A percentile compares a stretch with the other conserved stretches of the same genome.
phyloP scores from a whole-genome alignment of 768 basidiomycete species.

The Russula brevipes region DNA sequence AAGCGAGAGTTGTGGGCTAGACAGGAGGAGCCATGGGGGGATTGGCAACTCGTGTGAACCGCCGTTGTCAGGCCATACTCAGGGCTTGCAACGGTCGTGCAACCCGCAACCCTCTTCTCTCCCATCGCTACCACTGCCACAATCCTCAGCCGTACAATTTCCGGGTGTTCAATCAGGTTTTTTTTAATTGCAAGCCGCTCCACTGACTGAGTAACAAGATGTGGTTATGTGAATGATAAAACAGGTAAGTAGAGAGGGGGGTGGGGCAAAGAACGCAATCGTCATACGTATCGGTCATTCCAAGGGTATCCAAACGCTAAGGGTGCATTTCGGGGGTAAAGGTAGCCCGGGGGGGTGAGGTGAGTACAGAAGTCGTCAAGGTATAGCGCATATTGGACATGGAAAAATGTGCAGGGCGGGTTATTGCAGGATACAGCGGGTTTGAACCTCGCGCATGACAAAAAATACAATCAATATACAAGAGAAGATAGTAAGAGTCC shows the following conservation, averaged over 20 bases:
- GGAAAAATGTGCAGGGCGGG: slow-evolving; percentile 8
- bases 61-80: neutral
- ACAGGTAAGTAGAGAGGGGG: slow-evolving; percentile 16
- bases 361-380: slow-evolving; percentile 21
- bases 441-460: slow-evolving; percentile 22
- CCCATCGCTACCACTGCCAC: neutral
- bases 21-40: neutral
- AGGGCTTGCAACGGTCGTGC: neutral
- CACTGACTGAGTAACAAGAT: slow-evolving; percentile 8
- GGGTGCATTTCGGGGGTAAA: slow-evolving; percentile 2
- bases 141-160: neutral
- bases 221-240: slow-evolving; percentile 21
- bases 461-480: slow-evolving; percentile 24
- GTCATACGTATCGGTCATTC: slow-evolving; percentile 25
- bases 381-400: slow-evolving; percentile 19
- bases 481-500: slow-evolving; percentile 18
- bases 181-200: slow-evolving; percentile 17
- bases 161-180: slow-evolving; percentile 17
- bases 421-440: slow-evolving; percentile 23
- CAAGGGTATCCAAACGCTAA: slow-evolving; percentile 22
- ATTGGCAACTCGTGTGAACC: neutral
- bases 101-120: neutral
- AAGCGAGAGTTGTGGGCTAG: neutral
- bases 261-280: slow-evolving; percentile 12
- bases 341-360: slow-evolving; percentile 15